Percentiles rank a stretch among this genome's conserved stretches.
Evolutionary conservation across 148 eudicot species (phyloP).

Genomic region (Rhododendron kiyosumense): DNA sequence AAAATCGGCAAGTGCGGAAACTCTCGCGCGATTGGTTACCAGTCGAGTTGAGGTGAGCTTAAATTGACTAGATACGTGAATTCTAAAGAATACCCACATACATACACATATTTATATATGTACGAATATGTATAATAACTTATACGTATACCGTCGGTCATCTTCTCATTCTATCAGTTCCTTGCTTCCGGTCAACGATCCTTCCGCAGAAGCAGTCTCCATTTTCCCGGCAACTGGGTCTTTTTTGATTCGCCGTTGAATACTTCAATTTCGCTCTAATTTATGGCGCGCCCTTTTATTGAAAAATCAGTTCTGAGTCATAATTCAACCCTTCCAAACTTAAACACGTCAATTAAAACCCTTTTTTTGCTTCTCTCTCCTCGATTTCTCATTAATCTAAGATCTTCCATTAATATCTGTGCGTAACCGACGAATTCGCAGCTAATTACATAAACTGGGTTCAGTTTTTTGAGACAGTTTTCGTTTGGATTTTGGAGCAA

Average conservation of each 20-base stretch:
- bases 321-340: background rate
- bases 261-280: slow-evolving; percentile 3
- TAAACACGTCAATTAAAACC: background rate
- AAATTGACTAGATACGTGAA: background rate
- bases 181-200: slow-evolving; percentile 17
- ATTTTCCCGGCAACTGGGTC: slow-evolving; percentile 38
- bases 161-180: background rate
- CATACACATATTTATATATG: background rate
- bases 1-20: background rate
- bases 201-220: slow-evolving; percentile 32
- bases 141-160: background rate
- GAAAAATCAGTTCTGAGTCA: background rate
- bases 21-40: background rate
- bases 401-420: background rate
- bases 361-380: background rate
- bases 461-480: slow-evolving; percentile 1
- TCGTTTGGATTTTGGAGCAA: slow-evolving; percentile 12
- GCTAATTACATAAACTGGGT: background rate
- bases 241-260: slow-evolving; percentile 14
- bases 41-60: background rate
- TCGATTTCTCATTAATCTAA: background rate
- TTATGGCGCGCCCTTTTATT: background rate
- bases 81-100: too few species aligned
- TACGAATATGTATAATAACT: background rate
- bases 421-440: slow-evolving; percentile 6